Evolutionary conservation across 1,139 yeast genomes (phyloP), one percentile per base, ranked within the genome.

Genomic region (Yamadazyma diospyri): DNA sequence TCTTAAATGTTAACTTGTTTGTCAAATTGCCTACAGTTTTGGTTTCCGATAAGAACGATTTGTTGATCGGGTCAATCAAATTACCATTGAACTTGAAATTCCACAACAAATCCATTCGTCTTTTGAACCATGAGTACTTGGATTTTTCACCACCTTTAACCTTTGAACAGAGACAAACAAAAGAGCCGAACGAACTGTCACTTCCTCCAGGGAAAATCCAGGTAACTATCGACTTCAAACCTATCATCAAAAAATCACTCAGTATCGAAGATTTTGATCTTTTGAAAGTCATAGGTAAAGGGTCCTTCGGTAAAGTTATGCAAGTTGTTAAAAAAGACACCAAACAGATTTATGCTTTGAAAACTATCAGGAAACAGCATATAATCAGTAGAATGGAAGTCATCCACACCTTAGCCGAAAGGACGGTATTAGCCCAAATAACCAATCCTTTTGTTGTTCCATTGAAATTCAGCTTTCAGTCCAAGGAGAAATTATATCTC

Each of bases 371-470:
- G 47, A 92, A 92, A 55, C 88, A 94, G 16, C 96, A 92, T 54
- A 87, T 92, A 47, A 94, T 92, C 20, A 84, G 95, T 12, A 78
- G 95, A 51, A 80, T 88, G 63, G 98, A 94, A 61, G 97, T 92
- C 16, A 87, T 92, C 9, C 98, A 94, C 58, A 94, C 98, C 0
- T 63, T 92, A 35, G 97, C 97, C 0, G 98, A 92, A 61, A 76
- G 97, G 45, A 89, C 96, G 2, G 97, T 92, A 6, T 66, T 94
- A 41, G 95, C 97, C 5, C 81, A 92, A 48, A 89, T 92, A 40
- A 82, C 82, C 47, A 86, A 89, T 51, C 98, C 98, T n/a, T 94
- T 94, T 56, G 87, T 92, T 55, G 97, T 92, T n/a, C 97, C 97
- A 6, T 69, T 92, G 45, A 92, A 92, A 61, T 92, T 92, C 60